Percentiles rank a stretch among this genome's conserved stretches.
phyloP scores from a whole-genome alignment of 2,329 filamentous ascomycete genomes.

The Scleromitrula shiraiana region DNA sequence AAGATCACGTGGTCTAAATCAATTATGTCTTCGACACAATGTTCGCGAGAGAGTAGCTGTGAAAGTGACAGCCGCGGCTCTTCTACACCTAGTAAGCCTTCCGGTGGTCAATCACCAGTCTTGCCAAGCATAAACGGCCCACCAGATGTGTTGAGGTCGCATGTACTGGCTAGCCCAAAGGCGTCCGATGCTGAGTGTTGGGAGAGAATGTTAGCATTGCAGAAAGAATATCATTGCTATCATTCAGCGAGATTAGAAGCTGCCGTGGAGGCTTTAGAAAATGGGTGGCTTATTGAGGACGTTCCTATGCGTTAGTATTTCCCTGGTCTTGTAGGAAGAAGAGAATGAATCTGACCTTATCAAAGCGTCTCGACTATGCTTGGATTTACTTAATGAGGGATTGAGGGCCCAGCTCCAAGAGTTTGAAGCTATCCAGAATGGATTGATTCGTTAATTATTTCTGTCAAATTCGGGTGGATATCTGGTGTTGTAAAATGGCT shows the following conservation, averaged over 20 bases:
- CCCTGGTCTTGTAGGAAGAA: not conserved
- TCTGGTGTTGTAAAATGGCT: too few relatives aligned
- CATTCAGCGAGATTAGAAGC: conserved; percentile 27
- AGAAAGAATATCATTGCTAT: conserved; percentile 27
- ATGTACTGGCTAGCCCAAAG: conserved; percentile 4
- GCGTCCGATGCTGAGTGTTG: conserved; percentile 23
- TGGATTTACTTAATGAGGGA: conserved; percentile 28
- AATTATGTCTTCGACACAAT: conserved; percentile 3
- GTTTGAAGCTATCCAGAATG: not conserved
- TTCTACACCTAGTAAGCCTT: conserved; percentile 6
- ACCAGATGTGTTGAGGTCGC: conserved; percentile 7
- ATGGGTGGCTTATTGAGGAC: conserved; percentile 18
- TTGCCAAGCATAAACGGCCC: conserved; percentile 4
- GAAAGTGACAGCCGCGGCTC: conserved; percentile 11
- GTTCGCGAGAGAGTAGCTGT: conserved; percentile 8
- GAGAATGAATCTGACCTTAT: not conserved
- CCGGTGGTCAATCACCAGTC: conserved; percentile 9
- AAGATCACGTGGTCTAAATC: conserved; percentile 3
- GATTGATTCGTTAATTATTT: not conserved
- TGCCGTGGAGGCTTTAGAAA: conserved; percentile 26
- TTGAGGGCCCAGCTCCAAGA: conserved; percentile 20
- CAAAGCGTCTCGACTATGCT: conserved; percentile 25
- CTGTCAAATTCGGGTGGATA: too few relatives aligned
- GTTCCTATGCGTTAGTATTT: conserved; percentile 22
- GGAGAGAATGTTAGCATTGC: conserved; percentile 25